Conservation (phyloP, 768 basidiomycete species). For the Mycena alexandri region DNA sequence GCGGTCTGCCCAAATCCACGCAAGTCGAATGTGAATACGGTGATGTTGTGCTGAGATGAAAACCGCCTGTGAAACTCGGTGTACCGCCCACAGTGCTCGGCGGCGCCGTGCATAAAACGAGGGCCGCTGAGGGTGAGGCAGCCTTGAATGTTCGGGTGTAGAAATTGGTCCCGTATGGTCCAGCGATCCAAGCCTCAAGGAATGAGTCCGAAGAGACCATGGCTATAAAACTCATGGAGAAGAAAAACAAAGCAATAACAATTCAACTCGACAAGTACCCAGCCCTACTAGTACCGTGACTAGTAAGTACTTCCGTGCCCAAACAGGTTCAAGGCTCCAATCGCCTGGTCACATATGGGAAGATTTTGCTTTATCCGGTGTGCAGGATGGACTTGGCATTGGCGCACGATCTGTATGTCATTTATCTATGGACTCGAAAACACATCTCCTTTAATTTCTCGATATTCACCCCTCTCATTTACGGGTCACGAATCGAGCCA, state of each 20-base stretch:
- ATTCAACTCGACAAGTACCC: too few relatives aligned
- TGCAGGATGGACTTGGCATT: too few relatives aligned
- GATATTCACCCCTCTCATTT: background rate
- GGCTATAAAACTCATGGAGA: too few relatives aligned
- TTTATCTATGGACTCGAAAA: too few relatives aligned
- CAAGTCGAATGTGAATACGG: slow-evolving; percentile 66
- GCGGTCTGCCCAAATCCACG: slow-evolving; percentile 69
- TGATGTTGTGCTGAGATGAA: slow-evolving; percentile 50
- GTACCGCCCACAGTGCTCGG: slow-evolving; percentile 63
- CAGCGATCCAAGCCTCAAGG: slow-evolving; percentile 58
- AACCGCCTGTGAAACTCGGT: slow-evolving; percentile 56
- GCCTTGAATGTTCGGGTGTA: slow-evolving; percentile 60
- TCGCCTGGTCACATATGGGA: too few relatives aligned
- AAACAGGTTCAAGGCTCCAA: too few relatives aligned
- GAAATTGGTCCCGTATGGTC: slow-evolving; percentile 56
- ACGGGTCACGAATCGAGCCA: background rate
- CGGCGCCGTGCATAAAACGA: slow-evolving; percentile 68
- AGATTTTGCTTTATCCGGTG: too few relatives aligned
- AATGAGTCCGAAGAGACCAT: slow-evolving; percentile 32
- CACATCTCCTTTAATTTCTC: background rate
- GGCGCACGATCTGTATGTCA: too few relatives aligned
- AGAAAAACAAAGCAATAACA: too few relatives aligned
- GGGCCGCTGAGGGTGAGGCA: slow-evolving; percentile 46
- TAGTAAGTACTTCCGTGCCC: too few relatives aligned
- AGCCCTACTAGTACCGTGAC: too few relatives aligned